Conservation (phyloP, 2,329 filamentous ascomycete genomes). For the Nigrograna mackinnonii region DNA sequence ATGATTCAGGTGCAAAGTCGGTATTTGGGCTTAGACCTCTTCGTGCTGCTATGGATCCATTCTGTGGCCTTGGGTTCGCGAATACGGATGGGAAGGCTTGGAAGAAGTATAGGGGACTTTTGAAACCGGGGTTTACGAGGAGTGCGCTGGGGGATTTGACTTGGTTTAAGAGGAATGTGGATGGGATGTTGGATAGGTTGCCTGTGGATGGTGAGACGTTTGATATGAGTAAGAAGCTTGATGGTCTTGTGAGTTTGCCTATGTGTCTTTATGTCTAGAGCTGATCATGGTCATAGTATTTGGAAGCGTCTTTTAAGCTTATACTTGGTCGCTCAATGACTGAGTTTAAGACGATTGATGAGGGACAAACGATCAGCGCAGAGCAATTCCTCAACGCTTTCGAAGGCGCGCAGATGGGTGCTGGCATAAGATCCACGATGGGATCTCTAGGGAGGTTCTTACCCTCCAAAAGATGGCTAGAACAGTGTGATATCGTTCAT, state of each 20-base stretch:
- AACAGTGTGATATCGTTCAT: slow-evolving; percentile 4
- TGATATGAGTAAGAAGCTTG: not conserved
- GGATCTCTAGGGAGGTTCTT: slow-evolving; percentile 1
- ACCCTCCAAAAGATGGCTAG: slow-evolving; percentile 5
- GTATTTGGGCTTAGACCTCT: slow-evolving; percentile 20
- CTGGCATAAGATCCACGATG: slow-evolving; percentile 8
- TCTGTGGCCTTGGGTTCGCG: not conserved
- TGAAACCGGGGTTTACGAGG: not conserved
- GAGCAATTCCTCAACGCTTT: slow-evolving; percentile 10
- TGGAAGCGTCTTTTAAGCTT: slow-evolving; percentile 11
- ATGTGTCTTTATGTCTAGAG: too few relatives aligned
- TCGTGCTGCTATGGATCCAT: slow-evolving; percentile 1
- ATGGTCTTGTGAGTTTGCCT: not conserved
- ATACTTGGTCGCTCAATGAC: slow-evolving; percentile 8
- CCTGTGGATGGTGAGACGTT: not conserved
- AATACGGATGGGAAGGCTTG: not conserved
- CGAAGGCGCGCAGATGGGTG: slow-evolving; percentile 5
- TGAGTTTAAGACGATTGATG: slow-evolving; percentile 2
- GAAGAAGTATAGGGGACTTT: not conserved
- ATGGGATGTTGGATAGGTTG: not conserved
- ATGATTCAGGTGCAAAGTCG: slow-evolving; percentile 24
- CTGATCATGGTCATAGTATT: not conserved
- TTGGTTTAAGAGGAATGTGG: not conserved
- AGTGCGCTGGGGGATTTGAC: not conserved
- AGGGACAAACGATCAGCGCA: slow-evolving; percentile 7